Base-by-base conservation (phyloP, 495 filamentous ascomycete species). In the Trichoderma virens region DNA sequence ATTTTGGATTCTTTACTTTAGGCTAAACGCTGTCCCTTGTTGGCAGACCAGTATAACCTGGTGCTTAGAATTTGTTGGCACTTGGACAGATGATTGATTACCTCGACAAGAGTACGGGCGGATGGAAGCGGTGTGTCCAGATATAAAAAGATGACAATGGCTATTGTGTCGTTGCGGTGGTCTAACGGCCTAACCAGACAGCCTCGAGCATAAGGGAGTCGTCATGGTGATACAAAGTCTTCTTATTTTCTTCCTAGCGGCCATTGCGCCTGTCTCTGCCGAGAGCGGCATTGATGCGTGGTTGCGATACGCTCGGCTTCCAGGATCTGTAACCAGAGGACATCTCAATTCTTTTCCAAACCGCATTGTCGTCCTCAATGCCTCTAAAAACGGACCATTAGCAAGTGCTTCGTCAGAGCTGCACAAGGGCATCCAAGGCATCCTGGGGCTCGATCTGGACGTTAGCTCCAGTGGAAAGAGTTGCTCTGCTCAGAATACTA, bases 251-350 rank as follows among this genome's bases (percentile, higher is more conserved):
- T 45, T 71, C 54, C 66, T 78, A 43, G 64, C 70, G 64, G 65
- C 68, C 43, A 59, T 75, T 60, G 68, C 70, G 63, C 68, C 78
- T 39, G 72, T 70, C 54, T 73, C 71, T 34, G 80, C 82, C 43
- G 85, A 90, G 67, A 80, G 83, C 67, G 87, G 87, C 16, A 71
- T 83, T 27, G 74, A 79, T 60, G 86, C 78, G 63, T 90, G 87
- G 87, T 70, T 90, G 41, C 82, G 86, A 59, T 89, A 89, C 72
- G 83, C 86, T 25, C 78, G 79, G 11, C 65, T 88, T 45, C 75
- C 80, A 2, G 68, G 73, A 59, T 73, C 78, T 34, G 65, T 71
- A 59, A 66, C 66, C 39, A 78, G 73, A 47, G 73, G 71, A 31
- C 65, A 28, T 54, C 47, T 47, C 62, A 65, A 27, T 35, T 65